A percentile compares a stretch with the other conserved stretches of the same genome.
phyloP scores from a whole-genome alignment of 2,329 filamentous ascomycete genomes.

The Cryphonectria radicalis region DNA sequence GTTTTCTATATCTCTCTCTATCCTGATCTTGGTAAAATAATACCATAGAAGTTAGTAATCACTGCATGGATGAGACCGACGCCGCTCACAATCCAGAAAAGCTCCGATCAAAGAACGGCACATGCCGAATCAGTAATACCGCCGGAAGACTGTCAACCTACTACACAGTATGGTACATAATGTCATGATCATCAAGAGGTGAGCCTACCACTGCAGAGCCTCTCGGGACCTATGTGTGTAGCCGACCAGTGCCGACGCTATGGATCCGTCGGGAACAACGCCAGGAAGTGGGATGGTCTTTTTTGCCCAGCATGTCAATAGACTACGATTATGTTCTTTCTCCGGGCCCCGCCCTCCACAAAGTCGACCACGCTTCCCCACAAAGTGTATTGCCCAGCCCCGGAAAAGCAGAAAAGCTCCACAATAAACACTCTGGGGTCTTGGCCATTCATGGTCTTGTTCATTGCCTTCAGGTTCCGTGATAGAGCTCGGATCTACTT shows the following conservation, averaged over 20 bases:
- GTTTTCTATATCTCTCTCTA: background rate
- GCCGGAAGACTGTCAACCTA: conserved; percentile 4
- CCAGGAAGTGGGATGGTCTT: background rate
- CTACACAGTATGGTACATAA: background rate
- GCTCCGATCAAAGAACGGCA: background rate
- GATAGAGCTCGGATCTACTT: background rate
- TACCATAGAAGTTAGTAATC: background rate
- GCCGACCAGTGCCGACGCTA: conserved; percentile 6
- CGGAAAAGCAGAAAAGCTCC: background rate
- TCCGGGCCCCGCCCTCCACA: background rate
- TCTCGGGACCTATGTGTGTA: background rate
- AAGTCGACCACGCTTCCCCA: conserved; percentile 8
- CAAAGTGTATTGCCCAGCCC: conserved; percentile 11
- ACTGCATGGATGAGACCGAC: background rate
- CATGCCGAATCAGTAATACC: background rate
- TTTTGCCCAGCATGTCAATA: background rate
- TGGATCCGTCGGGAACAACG: conserved; percentile 1
- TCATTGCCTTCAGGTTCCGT: background rate
- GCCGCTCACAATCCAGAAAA: background rate
- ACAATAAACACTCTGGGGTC: background rate
- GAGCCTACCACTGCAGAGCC: background rate
- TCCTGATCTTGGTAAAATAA: no score
- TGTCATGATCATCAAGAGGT: background rate
- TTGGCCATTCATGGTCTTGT: background rate
- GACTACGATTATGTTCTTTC: background rate